Evolutionary conservation across 2,329 filamentous ascomycete genomes (phyloP).

Genomic region (Epichloe aotearoae): DNA sequence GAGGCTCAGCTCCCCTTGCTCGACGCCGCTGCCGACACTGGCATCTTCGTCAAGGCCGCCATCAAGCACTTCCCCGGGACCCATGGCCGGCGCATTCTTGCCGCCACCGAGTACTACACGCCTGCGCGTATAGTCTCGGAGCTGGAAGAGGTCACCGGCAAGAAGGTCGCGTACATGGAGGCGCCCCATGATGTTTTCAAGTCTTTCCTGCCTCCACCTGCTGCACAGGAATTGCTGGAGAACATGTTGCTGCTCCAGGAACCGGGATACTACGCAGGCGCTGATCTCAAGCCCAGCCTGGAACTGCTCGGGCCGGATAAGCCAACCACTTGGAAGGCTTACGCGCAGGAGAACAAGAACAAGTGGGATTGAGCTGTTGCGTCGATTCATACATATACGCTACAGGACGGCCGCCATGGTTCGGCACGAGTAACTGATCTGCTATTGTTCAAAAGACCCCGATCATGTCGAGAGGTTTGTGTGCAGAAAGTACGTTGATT

Average conservation of each 20-base stretch:
- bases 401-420: neutral
- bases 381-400: neutral
- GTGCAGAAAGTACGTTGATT: too few species aligned
- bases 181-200: conserved; percentile 23
- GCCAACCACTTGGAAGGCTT: conserved; percentile 25
- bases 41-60: conserved; percentile 22
- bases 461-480: too few species aligned
- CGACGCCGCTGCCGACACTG: conserved; percentile 25
- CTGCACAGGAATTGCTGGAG: conserved; percentile 26
- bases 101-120: conserved; percentile 23
- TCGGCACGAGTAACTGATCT: too few species aligned
- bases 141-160: conserved; percentile 22
- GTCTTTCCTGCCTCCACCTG: conserved; percentile 16
- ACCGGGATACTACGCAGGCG: conserved; percentile 27
- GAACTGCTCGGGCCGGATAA: conserved; percentile 20
- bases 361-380: conserved; percentile 12
- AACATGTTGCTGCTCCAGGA: conserved; percentile 29
- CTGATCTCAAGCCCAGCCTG: conserved; percentile 18
- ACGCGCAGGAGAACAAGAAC: conserved; percentile 18
- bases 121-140: conserved; percentile 19
- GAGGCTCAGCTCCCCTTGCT: conserved; percentile 25
- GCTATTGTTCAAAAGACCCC: too few species aligned
- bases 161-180: conserved; percentile 16
- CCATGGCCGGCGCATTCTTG: conserved; percentile 24
- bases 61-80: conserved; percentile 18